Conservation (phyloP, 371 early-diverging fungal species). For the Sporodiniella umbellata region DNA sequence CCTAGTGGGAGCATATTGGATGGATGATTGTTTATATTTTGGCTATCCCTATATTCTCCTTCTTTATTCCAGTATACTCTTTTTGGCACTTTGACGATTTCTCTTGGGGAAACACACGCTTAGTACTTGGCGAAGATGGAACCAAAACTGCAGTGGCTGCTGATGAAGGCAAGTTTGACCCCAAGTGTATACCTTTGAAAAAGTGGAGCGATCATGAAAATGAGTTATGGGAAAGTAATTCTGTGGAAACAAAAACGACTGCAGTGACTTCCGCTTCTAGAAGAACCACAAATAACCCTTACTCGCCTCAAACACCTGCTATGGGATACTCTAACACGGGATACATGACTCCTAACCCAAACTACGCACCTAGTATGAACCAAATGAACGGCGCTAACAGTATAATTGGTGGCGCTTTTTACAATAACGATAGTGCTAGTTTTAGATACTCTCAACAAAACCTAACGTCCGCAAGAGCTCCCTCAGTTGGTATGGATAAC, state of each 20-base stretch:
- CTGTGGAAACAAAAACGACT: conserved; percentile 47
- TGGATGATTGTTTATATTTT: conserved; percentile 93
- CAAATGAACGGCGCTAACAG: conserved; percentile 3
- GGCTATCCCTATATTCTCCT: conserved; percentile 80
- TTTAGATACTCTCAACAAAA: conserved; percentile 26
- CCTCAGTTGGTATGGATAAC: conserved; percentile 9
- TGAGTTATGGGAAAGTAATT: conserved; percentile 58
- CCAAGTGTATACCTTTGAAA: conserved; percentile 57
- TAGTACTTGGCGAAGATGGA: conserved; percentile 72
- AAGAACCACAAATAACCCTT: conserved; percentile 13
- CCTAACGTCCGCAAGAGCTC: conserved; percentile 4
- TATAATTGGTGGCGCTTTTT: conserved; percentile 4
- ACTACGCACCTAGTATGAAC: conserved; percentile 18
- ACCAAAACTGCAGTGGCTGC: conserved; percentile 56
- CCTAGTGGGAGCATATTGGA: conserved; percentile 85
- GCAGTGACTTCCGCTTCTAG: conserved; percentile 20
- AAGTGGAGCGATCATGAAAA: conserved; percentile 87
- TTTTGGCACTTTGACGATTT: conserved; percentile 98
- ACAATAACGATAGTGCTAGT: conserved; percentile 16
- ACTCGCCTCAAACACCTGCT: conserved; percentile 9
- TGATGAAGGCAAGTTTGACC: conserved; percentile 46
- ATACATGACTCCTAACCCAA: conserved; percentile 14
- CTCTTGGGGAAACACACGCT: conserved; percentile 95
- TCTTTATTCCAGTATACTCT: conserved; percentile 77
- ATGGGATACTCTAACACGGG: conserved; percentile 8